A percentile compares a stretch with the other conserved stretches of the same genome.
Conservation (phyloP, 305 asterid species). For the Caryopteris hybrid region DNA sequence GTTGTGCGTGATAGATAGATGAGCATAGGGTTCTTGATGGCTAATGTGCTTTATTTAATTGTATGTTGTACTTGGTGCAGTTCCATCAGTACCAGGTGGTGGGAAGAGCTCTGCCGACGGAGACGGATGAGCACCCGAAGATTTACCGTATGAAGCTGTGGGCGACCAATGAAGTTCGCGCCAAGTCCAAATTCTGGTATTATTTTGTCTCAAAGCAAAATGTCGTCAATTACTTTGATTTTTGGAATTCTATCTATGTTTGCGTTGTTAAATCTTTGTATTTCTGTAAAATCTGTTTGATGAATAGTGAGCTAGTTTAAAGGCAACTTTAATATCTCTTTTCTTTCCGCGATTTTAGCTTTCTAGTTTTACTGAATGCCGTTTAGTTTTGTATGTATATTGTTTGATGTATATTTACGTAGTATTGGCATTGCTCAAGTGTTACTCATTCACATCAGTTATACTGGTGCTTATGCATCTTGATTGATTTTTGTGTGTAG, state of each 20-base stretch:
- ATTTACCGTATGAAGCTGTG: conserved; percentile 23
- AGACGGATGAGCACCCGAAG: conserved; percentile 18
- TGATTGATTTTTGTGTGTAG: conserved; percentile 17
- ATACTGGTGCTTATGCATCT: neutral
- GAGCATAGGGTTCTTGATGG: neutral
- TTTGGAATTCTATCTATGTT: neutral
- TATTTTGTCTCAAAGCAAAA: neutral
- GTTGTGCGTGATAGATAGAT: neutral
- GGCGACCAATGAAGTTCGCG: too few species aligned
- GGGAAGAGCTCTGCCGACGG: conserved; percentile 47
- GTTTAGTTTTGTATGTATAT: neutral
- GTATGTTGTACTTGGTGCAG: conserved; percentile 26
- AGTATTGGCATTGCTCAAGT: neutral
- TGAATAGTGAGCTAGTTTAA: neutral
- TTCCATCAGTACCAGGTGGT: conserved; percentile 59
- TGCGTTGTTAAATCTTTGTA: neutral
- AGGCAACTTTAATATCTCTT: neutral
- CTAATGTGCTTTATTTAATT: neutral
- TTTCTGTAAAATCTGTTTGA: neutral
- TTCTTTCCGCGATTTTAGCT: neutral
- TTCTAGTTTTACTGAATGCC: neutral
- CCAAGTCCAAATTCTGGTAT: conserved; percentile 45
- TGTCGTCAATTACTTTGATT: neutral
- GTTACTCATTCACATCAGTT: neutral
- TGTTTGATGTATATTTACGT: neutral